Evolutionary conservation across 257 asterid genomes (phyloP).

Genomic region (Nicotiana tomentosiformis): DNA sequence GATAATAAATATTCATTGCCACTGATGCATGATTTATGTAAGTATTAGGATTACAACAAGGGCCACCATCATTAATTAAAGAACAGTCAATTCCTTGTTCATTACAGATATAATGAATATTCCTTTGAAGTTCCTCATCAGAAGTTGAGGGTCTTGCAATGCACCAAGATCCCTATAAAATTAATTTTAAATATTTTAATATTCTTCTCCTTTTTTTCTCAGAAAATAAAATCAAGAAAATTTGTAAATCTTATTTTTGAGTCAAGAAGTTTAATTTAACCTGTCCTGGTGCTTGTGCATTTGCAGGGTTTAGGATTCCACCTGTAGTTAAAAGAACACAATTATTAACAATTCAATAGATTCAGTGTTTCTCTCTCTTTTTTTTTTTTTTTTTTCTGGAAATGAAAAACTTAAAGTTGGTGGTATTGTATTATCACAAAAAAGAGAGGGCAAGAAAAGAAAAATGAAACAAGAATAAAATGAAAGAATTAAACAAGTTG

Average conservation of each 20-base stretch:
- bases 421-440: not conserved
- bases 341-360: too few relatives aligned
- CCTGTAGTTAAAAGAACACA: not conserved
- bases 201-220: too few relatives aligned
- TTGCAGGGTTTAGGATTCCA: slow-evolving; percentile 8
- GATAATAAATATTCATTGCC: slow-evolving; percentile 37
- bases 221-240: too few relatives aligned
- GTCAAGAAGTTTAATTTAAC: not conserved
- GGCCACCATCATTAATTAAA: slow-evolving; percentile 23
- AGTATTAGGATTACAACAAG: slow-evolving; percentile 23
- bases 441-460: not conserved
- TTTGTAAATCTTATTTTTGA: not conserved
- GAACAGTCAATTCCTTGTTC: slow-evolving; percentile 18
- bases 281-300: slow-evolving; percentile 22
- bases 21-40: slow-evolving; percentile 30
- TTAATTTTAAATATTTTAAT: not conserved
- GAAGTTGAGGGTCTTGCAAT: slow-evolving; percentile 25
- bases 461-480: not conserved
- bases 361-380: not conserved
- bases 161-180: slow-evolving; percentile 31
- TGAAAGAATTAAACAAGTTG: not conserved
- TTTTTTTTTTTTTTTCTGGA: too few relatives aligned
- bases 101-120: slow-evolving; percentile 25
- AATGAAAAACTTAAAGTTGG: too few relatives aligned
- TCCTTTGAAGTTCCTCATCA: slow-evolving; percentile 19